A percentile compares a stretch with the other conserved stretches of the same genome.
These are phyloP conservation scores for Thelonectria discophora DNA, from an alignment of 2,329 filamentous ascomycete genomes.

Conservation along the genomic window DNA sequence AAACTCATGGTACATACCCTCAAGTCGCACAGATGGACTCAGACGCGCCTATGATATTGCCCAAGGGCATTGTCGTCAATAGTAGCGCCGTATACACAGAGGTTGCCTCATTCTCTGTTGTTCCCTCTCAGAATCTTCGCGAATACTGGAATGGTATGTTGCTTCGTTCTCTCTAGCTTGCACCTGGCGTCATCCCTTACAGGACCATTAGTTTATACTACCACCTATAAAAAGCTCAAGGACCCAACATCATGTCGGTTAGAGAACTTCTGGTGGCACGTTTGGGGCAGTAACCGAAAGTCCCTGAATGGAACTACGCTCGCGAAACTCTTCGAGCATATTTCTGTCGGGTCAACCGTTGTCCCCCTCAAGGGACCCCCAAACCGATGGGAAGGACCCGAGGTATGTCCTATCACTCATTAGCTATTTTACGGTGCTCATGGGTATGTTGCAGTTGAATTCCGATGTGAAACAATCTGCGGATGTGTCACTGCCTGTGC, in stretches of 20 bases:
- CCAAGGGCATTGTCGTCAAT: slow-evolving; percentile 67
- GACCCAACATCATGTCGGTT: slow-evolving; percentile 70
- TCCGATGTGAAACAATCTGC: slow-evolving; percentile 44
- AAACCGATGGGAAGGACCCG: slow-evolving; percentile 61
- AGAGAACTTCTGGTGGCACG: slow-evolving; percentile 74
- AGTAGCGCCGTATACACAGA: slow-evolving; percentile 61
- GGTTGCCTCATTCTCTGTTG: slow-evolving; percentile 60
- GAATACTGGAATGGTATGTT: slow-evolving; percentile 66
- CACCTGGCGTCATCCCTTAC: slow-evolving; percentile 26
- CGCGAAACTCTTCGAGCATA: slow-evolving; percentile 65
- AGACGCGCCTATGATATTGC: slow-evolving; percentile 57
- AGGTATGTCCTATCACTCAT: slow-evolving; percentile 49
- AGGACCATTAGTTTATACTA: slow-evolving; percentile 63
- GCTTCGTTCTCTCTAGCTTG: background rate
- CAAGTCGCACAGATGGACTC: slow-evolving; percentile 44
- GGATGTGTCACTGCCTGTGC: slow-evolving; percentile 34
- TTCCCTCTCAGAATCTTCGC: slow-evolving; percentile 63
- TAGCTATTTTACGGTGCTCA: slow-evolving; percentile 12
- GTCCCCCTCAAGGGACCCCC: slow-evolving; percentile 63
- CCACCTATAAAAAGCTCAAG: slow-evolving; percentile 64
- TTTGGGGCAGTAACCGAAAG: slow-evolving; percentile 67
- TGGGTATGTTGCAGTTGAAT: slow-evolving; percentile 39
- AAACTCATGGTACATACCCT: slow-evolving; percentile 16
- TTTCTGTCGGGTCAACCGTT: slow-evolving; percentile 66
- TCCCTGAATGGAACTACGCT: slow-evolving; percentile 62